A percentile compares a stretch with the other conserved stretches of the same genome.
Evolutionary conservation across 1,139 yeast species (phyloP).

Genomic region (Meyerozyma sp.): DNA sequence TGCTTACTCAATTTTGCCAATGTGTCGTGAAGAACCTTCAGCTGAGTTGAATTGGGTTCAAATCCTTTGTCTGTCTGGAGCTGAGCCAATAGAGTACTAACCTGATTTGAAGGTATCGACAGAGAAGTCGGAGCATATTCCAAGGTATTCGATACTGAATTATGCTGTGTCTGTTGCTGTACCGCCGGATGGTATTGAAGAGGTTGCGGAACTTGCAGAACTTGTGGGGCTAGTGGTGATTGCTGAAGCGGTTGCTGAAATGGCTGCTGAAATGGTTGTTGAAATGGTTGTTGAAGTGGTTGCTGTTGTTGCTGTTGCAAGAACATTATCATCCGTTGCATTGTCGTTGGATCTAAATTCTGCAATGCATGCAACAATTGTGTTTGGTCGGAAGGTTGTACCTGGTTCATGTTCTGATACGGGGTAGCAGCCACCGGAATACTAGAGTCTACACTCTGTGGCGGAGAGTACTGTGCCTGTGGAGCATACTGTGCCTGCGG

Average conservation of each 20-base stretch:
- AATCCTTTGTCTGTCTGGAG: slow-evolving; percentile 13
- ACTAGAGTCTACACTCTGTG: background rate
- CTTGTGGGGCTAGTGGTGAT: too few relatives aligned
- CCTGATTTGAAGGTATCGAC: slow-evolving; percentile 18
- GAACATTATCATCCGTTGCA: slow-evolving; percentile 14
- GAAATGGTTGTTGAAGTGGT: background rate
- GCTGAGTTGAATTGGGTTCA: slow-evolving; percentile 7
- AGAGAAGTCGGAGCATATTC: background rate
- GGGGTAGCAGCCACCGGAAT: background rate
- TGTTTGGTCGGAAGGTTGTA: slow-evolving; percentile 3
- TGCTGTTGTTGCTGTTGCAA: slow-evolving; percentile 10
- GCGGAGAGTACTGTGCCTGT: background rate
- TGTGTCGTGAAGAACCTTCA: slow-evolving; percentile 20
- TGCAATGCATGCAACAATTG: slow-evolving; percentile 13
- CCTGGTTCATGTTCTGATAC: background rate
- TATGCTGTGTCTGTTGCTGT: background rate
- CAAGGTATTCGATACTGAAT: background rate
- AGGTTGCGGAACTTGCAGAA: too few relatives aligned
- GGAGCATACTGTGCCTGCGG: background rate
- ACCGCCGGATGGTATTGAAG: slow-evolving; percentile 1
- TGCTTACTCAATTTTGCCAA: slow-evolving; percentile 26
- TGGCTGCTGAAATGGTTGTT: too few relatives aligned
- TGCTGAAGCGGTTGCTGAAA: too few relatives aligned
- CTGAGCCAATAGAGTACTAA: slow-evolving; percentile 24
- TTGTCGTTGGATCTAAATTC: slow-evolving; percentile 15